These are phyloP conservation scores for Ganoderma sinense DNA, from an alignment of 1,284 basidiomycete genomes.

Conservation along the genomic window DNA sequence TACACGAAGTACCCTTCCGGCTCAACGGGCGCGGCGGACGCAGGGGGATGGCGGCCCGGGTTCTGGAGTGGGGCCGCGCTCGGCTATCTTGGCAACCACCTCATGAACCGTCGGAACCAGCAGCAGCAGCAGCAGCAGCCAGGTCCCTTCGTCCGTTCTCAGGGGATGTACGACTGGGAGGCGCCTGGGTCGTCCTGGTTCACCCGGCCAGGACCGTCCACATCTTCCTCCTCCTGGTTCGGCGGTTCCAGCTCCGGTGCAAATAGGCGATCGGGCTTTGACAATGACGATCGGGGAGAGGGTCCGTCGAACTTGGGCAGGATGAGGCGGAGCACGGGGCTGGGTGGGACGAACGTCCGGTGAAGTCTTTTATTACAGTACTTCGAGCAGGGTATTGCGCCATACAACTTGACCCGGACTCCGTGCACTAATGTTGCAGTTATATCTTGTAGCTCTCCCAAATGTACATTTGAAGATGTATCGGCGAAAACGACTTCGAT, in stretches of 20 bases:
- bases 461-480: neutral
- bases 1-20: conserved; percentile 60
- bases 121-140: conserved; percentile 27
- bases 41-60: conserved; percentile 63
- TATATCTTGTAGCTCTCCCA: neutral
- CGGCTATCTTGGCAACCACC: conserved; percentile 70
- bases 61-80: conserved; percentile 84
- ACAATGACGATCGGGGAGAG: conserved; percentile 66
- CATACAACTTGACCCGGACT: neutral
- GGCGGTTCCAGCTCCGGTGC: conserved; percentile 12
- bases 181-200: conserved; percentile 40
- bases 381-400: neutral
- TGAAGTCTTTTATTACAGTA: conserved; percentile 25
- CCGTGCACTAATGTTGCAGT: neutral
- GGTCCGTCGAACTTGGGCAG: conserved; percentile 71
- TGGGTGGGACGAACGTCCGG: conserved; percentile 72
- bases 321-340: conserved; percentile 73
- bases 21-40: conserved; percentile 33
- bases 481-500: neutral
- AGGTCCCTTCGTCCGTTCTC: conserved; percentile 26
- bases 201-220: conserved; percentile 12
- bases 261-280: conserved; percentile 25
- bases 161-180: conserved; percentile 62
- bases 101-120: conserved; percentile 51
- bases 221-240: conserved; percentile 17